phyloP scores from a whole-genome alignment of 805 yeast genomes.

The Yamadazyma olivae region DNA sequence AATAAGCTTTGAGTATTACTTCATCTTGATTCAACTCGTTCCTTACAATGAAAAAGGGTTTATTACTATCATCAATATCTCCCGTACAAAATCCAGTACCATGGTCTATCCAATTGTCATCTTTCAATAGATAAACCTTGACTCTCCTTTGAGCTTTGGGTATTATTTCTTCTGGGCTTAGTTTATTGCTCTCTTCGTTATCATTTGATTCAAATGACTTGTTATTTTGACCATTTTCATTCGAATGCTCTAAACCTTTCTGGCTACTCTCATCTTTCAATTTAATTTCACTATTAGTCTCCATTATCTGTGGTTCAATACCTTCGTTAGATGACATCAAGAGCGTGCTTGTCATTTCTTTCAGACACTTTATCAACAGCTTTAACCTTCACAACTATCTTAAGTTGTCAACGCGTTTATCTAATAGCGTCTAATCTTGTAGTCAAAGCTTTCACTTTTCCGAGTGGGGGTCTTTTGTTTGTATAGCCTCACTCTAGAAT shows the following conservation, averaged over 20 bases:
- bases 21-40: slow-evolving; percentile 64
- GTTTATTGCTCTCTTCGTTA: neutral
- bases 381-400: no score
- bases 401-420: no score
- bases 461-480: no score
- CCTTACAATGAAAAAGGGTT: slow-evolving; percentile 66
- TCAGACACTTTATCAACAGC: no score
- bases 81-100: slow-evolving; percentile 94
- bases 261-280: neutral
- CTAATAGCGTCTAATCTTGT: no score
- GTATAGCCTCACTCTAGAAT: no score
- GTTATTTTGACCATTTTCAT: neutral
- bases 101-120: slow-evolving; percentile 84
- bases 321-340: slow-evolving; percentile 4
- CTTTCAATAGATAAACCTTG: slow-evolving; percentile 80
- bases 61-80: slow-evolving; percentile 39
- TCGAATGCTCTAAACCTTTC: neutral
- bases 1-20: slow-evolving; percentile 56
- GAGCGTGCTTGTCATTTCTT: slow-evolving; percentile 1
- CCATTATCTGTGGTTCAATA: neutral
- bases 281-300: neutral
- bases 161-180: neutral
- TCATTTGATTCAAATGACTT: neutral
- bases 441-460: no score
- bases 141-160: slow-evolving; percentile 53